Evolutionary conservation across 495 filamentous ascomycete genomes (phyloP), one percentile per base, ranked within the genome.

Genomic region (Hypoxylon crocopeplum): DNA sequence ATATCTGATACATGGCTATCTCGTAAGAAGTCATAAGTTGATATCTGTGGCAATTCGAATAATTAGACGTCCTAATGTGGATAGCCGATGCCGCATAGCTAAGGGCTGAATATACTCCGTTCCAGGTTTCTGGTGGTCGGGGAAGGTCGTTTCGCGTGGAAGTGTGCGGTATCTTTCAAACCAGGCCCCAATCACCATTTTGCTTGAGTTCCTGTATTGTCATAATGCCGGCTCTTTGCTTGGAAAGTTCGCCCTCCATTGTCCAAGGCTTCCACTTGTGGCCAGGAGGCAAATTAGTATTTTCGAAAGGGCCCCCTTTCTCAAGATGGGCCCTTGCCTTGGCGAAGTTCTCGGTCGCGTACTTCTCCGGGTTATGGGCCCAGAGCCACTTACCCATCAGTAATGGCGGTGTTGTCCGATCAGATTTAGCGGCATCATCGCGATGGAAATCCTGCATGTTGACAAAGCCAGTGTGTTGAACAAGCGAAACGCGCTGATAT

Each of bases 381-480:
- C 64, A 76, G 24, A 81, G 59, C 79, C 76, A 80, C 49, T 73
- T 77, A 19, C 70, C 76, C 44, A 70, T 47, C 7, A 21, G 15
- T 36, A 69, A 17, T 67, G 66, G 30, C 53, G 67, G 30, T 57
- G 49, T 4, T 65, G 52, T 25, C 60, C 64, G 12, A 62, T 55
- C 1, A 75, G 78, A 40, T 82, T 66, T 17, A 72, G 66, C n/a
- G 20, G 74, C 68, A 30, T 76, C 70, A 13, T 75, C 69, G 22
- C 73, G 69, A 59, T 80, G 76, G 34, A 73, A 68, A 10, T 72
- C 50, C 59, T 83, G 70, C 15, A 72, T 68, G 21, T 74, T 81
- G 20, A 72, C 72, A 48, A 80, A 76, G 5, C 72, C 75, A 7
- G 66, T 67, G 46, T 76, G 77, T 46, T 80, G 79, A 2, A 74